These are phyloP conservation scores for Amanita pallidorosea DNA, from an alignment of 768 basidiomycete genomes.

Conservation along the genomic window DNA sequence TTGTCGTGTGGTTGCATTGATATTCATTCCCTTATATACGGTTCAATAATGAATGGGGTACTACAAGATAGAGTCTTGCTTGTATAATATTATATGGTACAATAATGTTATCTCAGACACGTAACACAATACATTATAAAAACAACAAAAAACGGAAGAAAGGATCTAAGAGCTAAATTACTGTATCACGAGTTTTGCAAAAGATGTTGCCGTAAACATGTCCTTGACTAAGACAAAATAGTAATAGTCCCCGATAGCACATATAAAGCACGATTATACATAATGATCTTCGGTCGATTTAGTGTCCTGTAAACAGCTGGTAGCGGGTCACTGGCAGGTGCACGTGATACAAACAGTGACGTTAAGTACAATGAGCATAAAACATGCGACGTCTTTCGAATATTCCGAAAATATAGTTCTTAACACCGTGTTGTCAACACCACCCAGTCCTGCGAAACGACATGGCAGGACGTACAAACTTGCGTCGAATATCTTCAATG, in stretches of 20 bases:
- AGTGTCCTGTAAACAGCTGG: slow-evolving; percentile 51
- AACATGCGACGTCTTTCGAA: slow-evolving; percentile 37
- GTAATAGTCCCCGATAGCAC: background rate
- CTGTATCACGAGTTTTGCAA: slow-evolving; percentile 25
- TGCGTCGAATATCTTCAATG: slow-evolving; percentile 32
- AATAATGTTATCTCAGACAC: background rate
- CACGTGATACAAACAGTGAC: slow-evolving; percentile 39
- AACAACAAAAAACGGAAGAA: background rate
- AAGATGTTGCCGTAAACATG: slow-evolving; percentile 32
- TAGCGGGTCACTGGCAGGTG: too few species aligned
- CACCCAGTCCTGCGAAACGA: background rate
- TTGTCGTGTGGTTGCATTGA: too few species aligned
- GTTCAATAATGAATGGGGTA: background rate
- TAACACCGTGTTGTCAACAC: slow-evolving; percentile 9
- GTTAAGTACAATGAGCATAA: slow-evolving; percentile 57
- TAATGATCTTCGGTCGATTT: slow-evolving; percentile 43
- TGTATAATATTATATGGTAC: background rate
- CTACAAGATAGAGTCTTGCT: too few species aligned
- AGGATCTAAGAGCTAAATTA: slow-evolving; percentile 4
- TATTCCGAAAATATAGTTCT: slow-evolving; percentile 32
- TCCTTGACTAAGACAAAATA: slow-evolving; percentile 28
- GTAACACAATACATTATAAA: background rate
- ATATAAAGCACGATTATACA: slow-evolving; percentile 26
- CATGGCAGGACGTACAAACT: slow-evolving; percentile 27
- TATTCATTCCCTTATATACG: too few species aligned